Evolutionary conservation across 352 stramenopile species (phyloP), one percentile per base, ranked within the genome.

Genomic region (Blastocystis sp.): DNA sequence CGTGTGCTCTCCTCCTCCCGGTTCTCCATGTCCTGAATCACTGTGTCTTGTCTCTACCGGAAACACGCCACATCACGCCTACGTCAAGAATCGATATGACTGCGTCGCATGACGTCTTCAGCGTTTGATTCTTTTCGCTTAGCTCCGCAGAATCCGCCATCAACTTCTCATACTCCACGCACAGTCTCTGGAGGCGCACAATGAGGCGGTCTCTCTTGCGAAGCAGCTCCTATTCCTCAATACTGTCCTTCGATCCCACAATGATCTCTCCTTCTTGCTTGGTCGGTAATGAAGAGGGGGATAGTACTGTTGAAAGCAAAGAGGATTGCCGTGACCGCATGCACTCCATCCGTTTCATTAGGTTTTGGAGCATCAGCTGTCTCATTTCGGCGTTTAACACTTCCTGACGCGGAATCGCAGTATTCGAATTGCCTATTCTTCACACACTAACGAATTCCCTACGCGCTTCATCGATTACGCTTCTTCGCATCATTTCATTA

Each of bases 11-110:
- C 17, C 3, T 62, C 23, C 59, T 65, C 41, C 53, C 43, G 21
- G 21, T 81, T 21, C 53, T 81, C 59, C 45, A 67, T 81, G 38
- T 81, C 52, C 43, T 81, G 71, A 66, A 81, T 64, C 38, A 48
- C 43, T 0, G 41, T 19, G 19, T 81, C 71, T 66, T 81, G 52
- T n/a, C 41, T 21, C 71, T 81, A 81, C 23, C 2, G 2, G 19
- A 19, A 4, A 66, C 45, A 23, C 10, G 19, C 1, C 45, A 74
- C 17, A 5, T 17, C 45, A 21, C 11, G n/a, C n/a, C 10, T 64
- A 81, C 71, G 43, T 52, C 21, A 41, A 81, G 43, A 28, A 11
- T 11, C 5, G 5, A 9, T 62, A 45, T 59, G 21, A 81, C n/a
- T 14, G 28, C n/a, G 43, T 81, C 71, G 11, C 14, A 40, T 52